Base-by-base conservation (phyloP, 73 alveolate species). In the Blepharisma japonicum region DNA sequence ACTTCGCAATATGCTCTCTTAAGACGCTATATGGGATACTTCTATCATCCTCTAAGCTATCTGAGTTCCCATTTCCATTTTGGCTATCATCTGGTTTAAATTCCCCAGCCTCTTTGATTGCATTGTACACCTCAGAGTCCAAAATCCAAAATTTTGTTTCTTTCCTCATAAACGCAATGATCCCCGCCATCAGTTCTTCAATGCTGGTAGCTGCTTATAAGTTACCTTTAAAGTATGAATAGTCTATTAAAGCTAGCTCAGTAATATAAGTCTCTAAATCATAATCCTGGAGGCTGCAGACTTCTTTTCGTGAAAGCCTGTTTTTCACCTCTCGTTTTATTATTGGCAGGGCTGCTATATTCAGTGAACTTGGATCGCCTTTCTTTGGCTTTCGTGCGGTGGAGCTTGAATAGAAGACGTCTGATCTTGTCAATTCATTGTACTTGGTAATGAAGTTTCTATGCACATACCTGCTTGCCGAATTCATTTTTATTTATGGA, bases 61-160 rank as follows among this genome's bases (percentile, higher is more conserved):
- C 47, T 14, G 74, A 61, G 14, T 9, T n/a, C 47, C 18, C 74
- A 18, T n/a, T 8, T 18, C n/a, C 49, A 39, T 61, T 61, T 61
- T 61, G 47, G 5, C 4, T 25, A 14, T 61, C 74, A 0, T 61
- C 74, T 61, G 74, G 74, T 18, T 25, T 14, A 4, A 14, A 61
- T 61, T 61, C 74, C 2, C 74, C 74, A 18, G 11, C 4, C 47
- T 61, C 50, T 61, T 61, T 61, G 0, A 61, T 61, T 5, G 14
- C 18, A 11, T 61, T 39, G 48, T 18, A 61, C 14, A 61, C 47
- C 14, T n/a, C 74, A 14, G 74, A 61, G 74, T 39, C 74, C 14
- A 14, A 14, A 14, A 61, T 61, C 74, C 74, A 61, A 25, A 61
- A 61, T 61, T 61, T 61, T n/a, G 11, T n/a, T n/a, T 61, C 74